phyloP scores from a whole-genome alignment of 306 rosid species.

The Ormosia emarginata region DNA sequence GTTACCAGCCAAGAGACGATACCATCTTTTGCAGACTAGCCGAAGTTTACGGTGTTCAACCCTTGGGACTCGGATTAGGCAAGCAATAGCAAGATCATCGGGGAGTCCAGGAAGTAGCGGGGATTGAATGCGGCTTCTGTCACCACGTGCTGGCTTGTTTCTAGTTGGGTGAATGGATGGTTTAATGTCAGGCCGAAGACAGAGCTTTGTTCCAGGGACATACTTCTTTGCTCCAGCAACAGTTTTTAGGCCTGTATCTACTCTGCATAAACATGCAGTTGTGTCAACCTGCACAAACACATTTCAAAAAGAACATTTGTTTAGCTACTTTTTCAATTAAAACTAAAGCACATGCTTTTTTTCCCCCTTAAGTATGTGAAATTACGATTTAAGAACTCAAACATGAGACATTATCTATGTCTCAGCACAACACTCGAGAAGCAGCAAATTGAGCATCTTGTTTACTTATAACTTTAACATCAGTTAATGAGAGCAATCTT shows the following conservation, averaged over 20 bases:
- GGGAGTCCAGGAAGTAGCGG: conserved; percentile 90
- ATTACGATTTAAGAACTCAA: conserved; percentile 5
- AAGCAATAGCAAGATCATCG: conserved; percentile 88
- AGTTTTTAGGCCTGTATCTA: conserved; percentile 74
- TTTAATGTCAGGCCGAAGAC: conserved; percentile 85
- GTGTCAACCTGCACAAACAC: conserved; percentile 73
- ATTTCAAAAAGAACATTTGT: neutral
- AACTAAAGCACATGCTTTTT: neutral
- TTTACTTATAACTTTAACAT: neutral
- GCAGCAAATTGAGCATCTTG: conserved; percentile 8
- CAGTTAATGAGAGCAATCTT: neutral
- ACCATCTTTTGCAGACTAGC: conserved; percentile 84
- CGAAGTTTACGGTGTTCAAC: conserved; percentile 77
- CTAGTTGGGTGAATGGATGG: conserved; percentile 88
- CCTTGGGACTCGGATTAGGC: conserved; percentile 79
- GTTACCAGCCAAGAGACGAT: conserved; percentile 75
- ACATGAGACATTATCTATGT: neutral
- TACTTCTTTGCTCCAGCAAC: conserved; percentile 78
- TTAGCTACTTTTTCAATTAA: neutral
- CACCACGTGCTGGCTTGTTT: conserved; percentile 66
- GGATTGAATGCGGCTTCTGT: conserved; percentile 71
- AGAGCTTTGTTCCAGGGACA: conserved; percentile 82
- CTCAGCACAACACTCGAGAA: neutral
- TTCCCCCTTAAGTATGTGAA: neutral
- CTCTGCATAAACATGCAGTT: conserved; percentile 82